Base-by-base conservation (phyloP, 208 protist species). In the Jaenimonas drosophilae region DNA sequence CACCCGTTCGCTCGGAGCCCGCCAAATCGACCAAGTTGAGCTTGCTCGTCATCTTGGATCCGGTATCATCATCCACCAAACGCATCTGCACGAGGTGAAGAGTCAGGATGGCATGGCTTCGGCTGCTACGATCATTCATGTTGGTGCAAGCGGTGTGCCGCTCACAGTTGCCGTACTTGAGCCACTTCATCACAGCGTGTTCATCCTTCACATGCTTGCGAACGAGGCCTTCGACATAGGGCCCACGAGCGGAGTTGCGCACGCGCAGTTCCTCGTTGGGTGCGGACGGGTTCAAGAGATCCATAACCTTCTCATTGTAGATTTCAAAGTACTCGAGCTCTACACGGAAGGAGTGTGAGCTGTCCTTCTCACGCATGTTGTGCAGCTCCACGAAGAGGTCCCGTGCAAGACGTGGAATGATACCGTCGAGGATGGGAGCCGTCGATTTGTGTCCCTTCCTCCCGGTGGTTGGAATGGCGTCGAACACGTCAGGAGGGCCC, bases 11-110 rank as follows among this genome's bases (percentile, higher is more conserved):
- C 55, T 97, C 94, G 1, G 76, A 91, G 4, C 94, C 94, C 3
- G 94, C 94, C 23, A 97, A 77, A 58, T 97, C 94, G 30, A 96
- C 79, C 21, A 98, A 75, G 54, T 96, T 96, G 24, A 93, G 59
- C 59, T 90, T 89, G 56, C 77, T 79, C 28, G 49, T 72, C 32
- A 79, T 75, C 43, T 66, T 59, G 25, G 40, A 54, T 24, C 63
- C 49, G 52, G 64, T 71, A 52, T 72, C 62, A 29, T 48, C 37
- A 17, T 80, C 66, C 38, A 81, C 68, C 19, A 91, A 53, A 32
- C 43, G 64, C 24, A 77, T 53, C 57, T 86, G 78, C 44, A 77
- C 43, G 42, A 88, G 59, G 48, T 78, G 62, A 45, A 94, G 46
- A 17, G 54, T 66, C 41, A 96, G 65, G 38, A 96, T 87, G 19